These are phyloP conservation scores for Candida freyschussii DNA, from an alignment of 1,139 yeast genomes.

Conservation along the genomic window DNA sequence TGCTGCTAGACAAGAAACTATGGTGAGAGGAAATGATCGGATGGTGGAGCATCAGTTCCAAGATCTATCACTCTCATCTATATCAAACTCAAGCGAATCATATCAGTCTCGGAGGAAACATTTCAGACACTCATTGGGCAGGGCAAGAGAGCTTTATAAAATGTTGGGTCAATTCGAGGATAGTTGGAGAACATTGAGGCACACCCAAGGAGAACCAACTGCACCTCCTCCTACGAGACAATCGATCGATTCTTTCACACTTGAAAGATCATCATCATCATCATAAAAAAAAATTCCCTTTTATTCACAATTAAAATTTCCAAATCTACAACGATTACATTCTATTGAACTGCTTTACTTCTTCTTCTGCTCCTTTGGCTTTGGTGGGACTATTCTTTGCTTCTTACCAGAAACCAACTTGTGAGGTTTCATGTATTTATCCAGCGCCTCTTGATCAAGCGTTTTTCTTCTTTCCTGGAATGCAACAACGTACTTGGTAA, in stretches of 20 bases:
- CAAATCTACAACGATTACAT: too few relatives aligned
- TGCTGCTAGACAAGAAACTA: too few relatives aligned
- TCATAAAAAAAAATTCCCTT: too few relatives aligned
- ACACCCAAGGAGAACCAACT: too few relatives aligned
- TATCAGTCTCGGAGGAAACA: constrained; percentile 6
- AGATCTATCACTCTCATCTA: background rate
- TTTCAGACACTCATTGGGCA: constrained; percentile 7
- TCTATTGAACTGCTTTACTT: too few relatives aligned
- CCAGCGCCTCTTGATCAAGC: constrained; percentile 64
- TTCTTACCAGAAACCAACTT: constrained; percentile 68
- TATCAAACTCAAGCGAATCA: background rate
- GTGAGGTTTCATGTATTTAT: constrained; percentile 80
- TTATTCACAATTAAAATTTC: too few relatives aligned
- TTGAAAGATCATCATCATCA: too few relatives aligned
- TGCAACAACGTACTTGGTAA: constrained; percentile 70
- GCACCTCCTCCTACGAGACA: too few relatives aligned
- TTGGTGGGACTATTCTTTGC: constrained; percentile 67
- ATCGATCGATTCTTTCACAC: too few relatives aligned
- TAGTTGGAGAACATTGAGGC: too few relatives aligned
- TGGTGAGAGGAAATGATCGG: background rate
- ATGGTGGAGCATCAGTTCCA: background rate
- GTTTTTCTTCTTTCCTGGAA: constrained; percentile 77
- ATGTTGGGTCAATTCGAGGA: constrained; percentile 16
- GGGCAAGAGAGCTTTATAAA: constrained; percentile 8
- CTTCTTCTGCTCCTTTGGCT: constrained; percentile 33